These are phyloP conservation scores for Gomphus sp. DNA, from an alignment of 1,284 basidiomycete genomes.

Conservation along the genomic window DNA sequence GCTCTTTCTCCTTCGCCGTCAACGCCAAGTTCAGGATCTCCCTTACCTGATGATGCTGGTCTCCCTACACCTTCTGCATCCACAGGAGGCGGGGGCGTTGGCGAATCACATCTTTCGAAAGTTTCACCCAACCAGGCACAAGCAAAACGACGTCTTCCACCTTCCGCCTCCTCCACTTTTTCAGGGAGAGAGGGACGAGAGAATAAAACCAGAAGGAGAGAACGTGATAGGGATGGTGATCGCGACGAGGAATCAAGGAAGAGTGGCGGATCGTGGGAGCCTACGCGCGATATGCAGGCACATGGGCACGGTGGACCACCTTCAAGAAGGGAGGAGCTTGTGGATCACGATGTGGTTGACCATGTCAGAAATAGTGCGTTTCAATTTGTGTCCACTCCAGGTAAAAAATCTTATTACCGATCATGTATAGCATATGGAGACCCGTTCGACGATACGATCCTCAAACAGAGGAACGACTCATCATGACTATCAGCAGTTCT, in stretches of 20 bases:
- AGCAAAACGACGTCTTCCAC: conserved; percentile 13
- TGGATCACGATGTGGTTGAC: conserved; percentile 3
- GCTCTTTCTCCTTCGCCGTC: conserved; percentile 15
- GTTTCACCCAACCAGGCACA: conserved; percentile 6
- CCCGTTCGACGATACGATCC: conserved; percentile 3
- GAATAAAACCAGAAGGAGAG: conserved; percentile 13
- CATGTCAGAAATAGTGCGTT: conserved; percentile 6
- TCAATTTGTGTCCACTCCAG: not conserved
- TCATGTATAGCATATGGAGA: conserved; percentile 5
- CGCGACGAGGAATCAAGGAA: not conserved
- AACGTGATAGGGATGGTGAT: conserved; percentile 11
- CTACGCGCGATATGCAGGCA: not conserved
- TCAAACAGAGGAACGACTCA: not conserved
- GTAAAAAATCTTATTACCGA: not conserved
- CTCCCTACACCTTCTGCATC: not conserved
- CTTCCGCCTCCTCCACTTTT: conserved; percentile 4
- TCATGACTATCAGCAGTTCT: not conserved
- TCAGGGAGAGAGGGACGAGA: conserved; percentile 6
- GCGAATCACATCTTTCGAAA: not conserved
- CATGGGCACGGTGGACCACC: not conserved
- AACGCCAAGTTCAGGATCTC: conserved; percentile 14
- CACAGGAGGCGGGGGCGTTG: not conserved
- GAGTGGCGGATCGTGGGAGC: not conserved
- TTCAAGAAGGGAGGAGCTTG: conserved; percentile 7
- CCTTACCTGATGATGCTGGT: conserved; percentile 13